Percentiles rank a stretch among this genome's conserved stretches.
Conservation (phyloP, 768 basidiomycete species). For the Paxillus ammoniavirescens region DNA sequence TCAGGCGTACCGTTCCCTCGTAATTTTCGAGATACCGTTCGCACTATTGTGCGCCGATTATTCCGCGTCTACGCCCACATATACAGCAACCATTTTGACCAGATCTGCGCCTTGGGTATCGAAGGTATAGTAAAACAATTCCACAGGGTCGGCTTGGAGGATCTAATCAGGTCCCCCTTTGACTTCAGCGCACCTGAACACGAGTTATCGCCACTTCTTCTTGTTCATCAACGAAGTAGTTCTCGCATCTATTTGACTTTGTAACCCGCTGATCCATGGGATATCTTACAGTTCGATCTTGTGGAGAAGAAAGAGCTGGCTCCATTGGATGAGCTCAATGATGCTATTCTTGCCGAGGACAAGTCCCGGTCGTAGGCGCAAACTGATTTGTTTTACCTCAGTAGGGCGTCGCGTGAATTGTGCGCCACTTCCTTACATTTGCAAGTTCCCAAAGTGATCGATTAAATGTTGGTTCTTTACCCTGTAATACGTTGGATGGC, state of each 20-base stretch:
- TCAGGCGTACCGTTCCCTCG: conserved; percentile 87
- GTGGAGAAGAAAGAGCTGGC: conserved; percentile 97
- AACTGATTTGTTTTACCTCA: background rate
- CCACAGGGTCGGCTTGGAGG: background rate
- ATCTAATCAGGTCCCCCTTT: background rate
- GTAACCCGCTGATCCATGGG: conserved; percentile 4
- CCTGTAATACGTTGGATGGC: background rate
- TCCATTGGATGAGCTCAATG: conserved; percentile 92
- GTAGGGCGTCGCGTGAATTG: background rate
- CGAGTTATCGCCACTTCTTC: conserved; percentile 97
- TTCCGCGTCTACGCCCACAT: conserved; percentile 98
- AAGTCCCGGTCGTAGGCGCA: conserved; percentile 30
- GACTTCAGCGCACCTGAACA: conserved; percentile 87
- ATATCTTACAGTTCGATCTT: conserved; percentile 67
- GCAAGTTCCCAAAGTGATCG: background rate
- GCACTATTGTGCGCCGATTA: conserved; percentile 86
- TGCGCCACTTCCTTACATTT: background rate
- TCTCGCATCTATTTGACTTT: background rate
- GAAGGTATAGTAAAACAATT: conserved; percentile 62
- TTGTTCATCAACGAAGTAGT: conserved; percentile 92
- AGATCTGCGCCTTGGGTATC: conserved; percentile 96
- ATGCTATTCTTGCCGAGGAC: conserved; percentile 73
- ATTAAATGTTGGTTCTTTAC: background rate
- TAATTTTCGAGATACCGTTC: conserved; percentile 87
- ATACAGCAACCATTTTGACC: conserved; percentile 99